Percentiles rank a stretch among this genome's conserved stretches.
These are phyloP conservation scores for Coemansia sp. DNA, from an alignment of 192 early-diverging fungal genomes.

Conservation along the genomic window DNA sequence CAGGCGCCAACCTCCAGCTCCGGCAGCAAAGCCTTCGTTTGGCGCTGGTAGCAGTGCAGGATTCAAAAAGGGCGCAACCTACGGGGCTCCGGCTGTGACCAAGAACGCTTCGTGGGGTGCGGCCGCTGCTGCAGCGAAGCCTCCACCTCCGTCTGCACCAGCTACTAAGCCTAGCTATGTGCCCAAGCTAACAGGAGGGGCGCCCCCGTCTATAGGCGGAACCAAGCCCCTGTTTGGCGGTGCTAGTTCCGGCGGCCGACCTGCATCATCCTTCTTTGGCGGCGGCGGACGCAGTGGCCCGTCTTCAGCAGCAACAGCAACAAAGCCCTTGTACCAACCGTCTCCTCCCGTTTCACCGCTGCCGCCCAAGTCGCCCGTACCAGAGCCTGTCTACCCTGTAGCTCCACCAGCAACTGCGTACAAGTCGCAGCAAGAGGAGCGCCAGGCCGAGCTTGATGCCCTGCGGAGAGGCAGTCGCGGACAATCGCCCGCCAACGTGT, in stretches of 20 bases:
- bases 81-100: conserved; percentile 25
- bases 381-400: background rate
- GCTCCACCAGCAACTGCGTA: conserved; percentile 23
- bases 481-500: conserved; percentile 27
- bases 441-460: conserved; percentile 55
- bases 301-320: conserved; percentile 20
- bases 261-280: conserved; percentile 22
- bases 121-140: background rate
- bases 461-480: conserved; percentile 53
- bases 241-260: conserved; percentile 11
- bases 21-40: conserved; percentile 45
- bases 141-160: background rate
- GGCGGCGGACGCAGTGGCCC: background rate
- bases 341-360: conserved; percentile 9
- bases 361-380: conserved; percentile 15
- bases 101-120: conserved; percentile 29
- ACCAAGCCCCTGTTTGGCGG: conserved; percentile 36
- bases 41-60: conserved; percentile 16
- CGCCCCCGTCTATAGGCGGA: conserved; percentile 20
- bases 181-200: conserved; percentile 12
- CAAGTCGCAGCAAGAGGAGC: conserved; percentile 49
- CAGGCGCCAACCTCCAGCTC: conserved; percentile 22
- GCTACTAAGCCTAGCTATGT: conserved; percentile 4
- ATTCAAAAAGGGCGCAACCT: conserved; percentile 39
- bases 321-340: conserved; percentile 10